Evolutionary conservation across 1,284 basidiomycete genomes (phyloP), one percentile per base, ranked within the genome.

Genomic region (Leccinum fuscescens): DNA sequence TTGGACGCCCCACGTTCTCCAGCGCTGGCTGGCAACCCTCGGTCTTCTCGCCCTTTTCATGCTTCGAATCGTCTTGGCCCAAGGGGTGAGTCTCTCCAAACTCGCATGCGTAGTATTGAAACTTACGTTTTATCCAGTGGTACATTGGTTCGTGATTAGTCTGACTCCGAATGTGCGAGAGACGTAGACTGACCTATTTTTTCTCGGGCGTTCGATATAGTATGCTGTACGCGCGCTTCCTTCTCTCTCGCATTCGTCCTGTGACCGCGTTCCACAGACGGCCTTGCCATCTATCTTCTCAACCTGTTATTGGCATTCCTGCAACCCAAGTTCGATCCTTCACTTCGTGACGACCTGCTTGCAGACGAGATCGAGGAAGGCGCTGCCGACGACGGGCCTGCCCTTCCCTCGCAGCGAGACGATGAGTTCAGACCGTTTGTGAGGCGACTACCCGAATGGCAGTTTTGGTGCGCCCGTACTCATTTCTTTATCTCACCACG

Each of bases 391-490:
- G 67, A 67, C 11, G 65, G 67, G 9, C 70, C 74, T 44, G 69
- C 72, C 14, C 74, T 83, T 24, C 88, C 89, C 6, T 88, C 86
- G 31, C 79, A 84, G 66, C 83, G 85, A 67, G 90, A 94, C 68
- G 94, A 96, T 65, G 96, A 98, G 72, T 97, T 98, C 78, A 81
- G 94, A 60, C 97, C 97, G 1, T 99, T 99, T 76, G 96, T 99
- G 65, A 82, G 97, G 62, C 82, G 97, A 57, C 80, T 99, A 64
- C 97, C 97, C 39, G 94, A 96, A 77, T 96, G 94, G 92, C 93
- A 96, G 73, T 94, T 94, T 74, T 92, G 95, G 96, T 96, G 67
- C 69, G 22, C 86, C 35, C 37, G 4, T 3, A 3, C 31, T 17
- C 3, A 5, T 6, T 35, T 27, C 37, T 27, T 46, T 2, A 49